Base-by-base conservation (phyloP, 129 eudicot genomes). In the Oenanthe sinensis region DNA sequence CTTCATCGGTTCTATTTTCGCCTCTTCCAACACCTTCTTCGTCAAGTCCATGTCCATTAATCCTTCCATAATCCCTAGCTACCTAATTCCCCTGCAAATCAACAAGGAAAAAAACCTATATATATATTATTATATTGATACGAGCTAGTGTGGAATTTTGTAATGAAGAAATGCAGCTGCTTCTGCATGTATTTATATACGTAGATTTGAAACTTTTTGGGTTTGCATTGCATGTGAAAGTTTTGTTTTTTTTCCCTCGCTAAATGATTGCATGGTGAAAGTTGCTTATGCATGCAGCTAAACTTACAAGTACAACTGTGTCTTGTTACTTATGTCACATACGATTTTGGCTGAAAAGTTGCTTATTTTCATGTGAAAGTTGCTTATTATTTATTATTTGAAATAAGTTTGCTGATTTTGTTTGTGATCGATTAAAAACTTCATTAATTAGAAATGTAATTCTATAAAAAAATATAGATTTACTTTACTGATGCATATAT, bases 21-120 rank as follows among this genome's bases (percentile, higher is more conserved):
- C 97, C 85, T 83, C 85, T n/a, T 85, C 98, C 72, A 93, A 4
- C 44, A 90, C 77, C 70, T 87, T 97, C n/a, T 87, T 97, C n/a
- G 92, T 69, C 79, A 45, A 86, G 22, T 83, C 98, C 54, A 45
- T 88, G 22, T 83, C 98, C 54, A 91, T 4, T 40, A 90, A 79
- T 75, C 87, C 87, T 80, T 87, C 84, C 90, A 87, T 89, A 42
- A 19, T 3, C 1, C 65, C 28, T 19, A 33, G 36, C n/a, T n/a
- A n/a, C n/a, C n/a, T n/a, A n/a, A 33, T 33, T 46, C 7, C 60
- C 24, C 28, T 9, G 9, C 24, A 55, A 55, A 20, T 55, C n/a
- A 54, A 20, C 26, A 3, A 52, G 60, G 8, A 52, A 52, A 33
- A 33, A 33, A 33, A 5, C 9, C 60, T 50, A 17, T 4, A 4